Evolutionary conservation across 441 rosid genomes (phyloP), one percentile per base, ranked within the genome.

Genomic region (Pelargonium australe): DNA sequence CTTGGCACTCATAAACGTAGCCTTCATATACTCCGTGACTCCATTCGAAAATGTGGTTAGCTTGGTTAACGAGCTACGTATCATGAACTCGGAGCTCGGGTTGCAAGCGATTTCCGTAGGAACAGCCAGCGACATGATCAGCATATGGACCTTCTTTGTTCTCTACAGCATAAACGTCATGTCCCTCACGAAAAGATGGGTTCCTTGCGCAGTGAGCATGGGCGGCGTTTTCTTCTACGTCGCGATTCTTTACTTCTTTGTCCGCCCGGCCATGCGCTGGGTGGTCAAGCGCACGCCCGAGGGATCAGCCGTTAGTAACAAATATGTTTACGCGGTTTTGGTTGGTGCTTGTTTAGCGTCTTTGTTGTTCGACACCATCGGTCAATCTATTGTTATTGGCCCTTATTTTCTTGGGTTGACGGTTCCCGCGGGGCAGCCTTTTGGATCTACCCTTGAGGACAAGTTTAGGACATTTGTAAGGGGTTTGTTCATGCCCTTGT

Each of bases 11-110:
- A 11, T 47, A 1, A 47, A 47, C 53, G 53, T 47, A 3, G n/a
- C 53, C 1, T 47, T 47, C 53, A 11, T 47, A 3, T 47, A 9
- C n/a, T 11, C 53, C n/a, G 53, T 3, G 13, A 47, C 53, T 10
- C 53, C 53, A 3, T 47, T 47, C 53, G 53, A 11, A 3, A 12
- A 12, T 1, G 53, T 47, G 1, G 13, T 47, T 2, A 1, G n/a
- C 53, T 47, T 47, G 13, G n/a, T 47, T 1, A 47, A 11, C 53
- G 53, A 47, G 53, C n/a, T 47, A 3, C 12, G 9, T 0, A 47
- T 47, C 53, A 47, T 47, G n/a, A 47, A 47, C 53, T 47, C 53
- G n/a, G 53, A 47, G n/a, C 53, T 47, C n/a, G 53, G 53, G 4
- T 11, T 9, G 53, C 53, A 10, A 11, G 13, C 53, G 3, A 47